Evolutionary conservation across 1,139 yeast species (phyloP), one percentile per base, ranked within the genome.

Genomic region (Scheffersomyces cryptocercus): DNA sequence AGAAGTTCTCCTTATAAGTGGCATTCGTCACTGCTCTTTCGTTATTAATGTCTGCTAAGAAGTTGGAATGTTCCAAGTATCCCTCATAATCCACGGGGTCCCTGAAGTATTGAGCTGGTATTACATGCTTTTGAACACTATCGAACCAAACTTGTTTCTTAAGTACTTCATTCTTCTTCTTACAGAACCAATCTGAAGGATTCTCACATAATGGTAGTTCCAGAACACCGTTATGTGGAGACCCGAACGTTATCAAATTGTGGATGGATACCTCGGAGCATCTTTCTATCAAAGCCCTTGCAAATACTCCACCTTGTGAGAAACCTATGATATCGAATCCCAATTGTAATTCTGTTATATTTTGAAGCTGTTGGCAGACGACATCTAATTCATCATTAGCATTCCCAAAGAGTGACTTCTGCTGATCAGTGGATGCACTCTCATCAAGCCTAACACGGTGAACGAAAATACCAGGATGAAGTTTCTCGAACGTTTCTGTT

Each of bases 311-410:
- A 30, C 96, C 96, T 58, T 88, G 96, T 0, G 95, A 85, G 54
- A 85, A 84, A 3, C 96, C 96, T 38, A 88, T 73, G 4, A 84
- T 88, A 58, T 85, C 85, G 58, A 86, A 84, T 0, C 93, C 93
- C 12, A 63, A 46, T 2, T 53, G 40, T 11, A 83, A 65, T 42
- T 75, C 78, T 0, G 77, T 66, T 2, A 73, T 64, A 1, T 51
- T 52, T 3, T 61, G 48, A 31, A 82, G 56, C 44, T 73, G 70
- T 4, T 64, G 64, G 50, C 84, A 79, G 0, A 70, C 82, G 9
- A 40, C 28, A 39, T 28, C 63, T 55, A 45, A 62, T 42, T 61
- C 65, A 12, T 65, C 67, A 51, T 79, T 79, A 29, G 85, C 73
- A 49, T 80, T 78, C 0, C 95, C 95, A 40, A 84, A 61, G 6